A percentile compares a stretch with the other conserved stretches of the same genome.
phyloP scores from a whole-genome alignment of 768 basidiomycete genomes.

The Lentinula guzmanii region DNA sequence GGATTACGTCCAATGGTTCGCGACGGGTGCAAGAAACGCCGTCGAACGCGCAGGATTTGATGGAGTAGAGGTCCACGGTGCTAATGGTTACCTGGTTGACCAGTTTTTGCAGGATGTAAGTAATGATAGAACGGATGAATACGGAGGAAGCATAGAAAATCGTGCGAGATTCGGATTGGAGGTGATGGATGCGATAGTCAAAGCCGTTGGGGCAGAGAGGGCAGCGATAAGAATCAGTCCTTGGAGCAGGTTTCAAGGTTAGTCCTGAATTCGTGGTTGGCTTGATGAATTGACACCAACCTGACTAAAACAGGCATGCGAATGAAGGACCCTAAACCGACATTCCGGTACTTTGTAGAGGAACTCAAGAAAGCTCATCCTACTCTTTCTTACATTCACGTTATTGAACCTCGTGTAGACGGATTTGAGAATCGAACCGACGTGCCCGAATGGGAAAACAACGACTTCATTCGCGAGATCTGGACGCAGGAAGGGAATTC shows the following conservation, averaged over 20 bases:
- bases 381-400: constrained; percentile 39
- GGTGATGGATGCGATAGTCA: constrained; percentile 36
- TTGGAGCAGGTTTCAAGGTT: constrained; percentile 13
- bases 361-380: constrained; percentile 23
- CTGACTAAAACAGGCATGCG: constrained; percentile 25
- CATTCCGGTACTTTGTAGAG: constrained; percentile 35
- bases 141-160: constrained; percentile 50
- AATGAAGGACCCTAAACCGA: constrained; percentile 39
- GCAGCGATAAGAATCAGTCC: constrained; percentile 38
- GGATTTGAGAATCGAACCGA: constrained; percentile 2
- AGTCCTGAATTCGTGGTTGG: no score
- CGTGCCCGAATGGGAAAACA: constrained; percentile 6
- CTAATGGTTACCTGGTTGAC: constrained; percentile 33
- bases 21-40: constrained; percentile 37
- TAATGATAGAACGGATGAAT: constrained; percentile 49
- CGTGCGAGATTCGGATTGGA: constrained; percentile 43
- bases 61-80: constrained; percentile 39
- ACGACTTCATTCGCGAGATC: constrained; percentile 17
- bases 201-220: constrained; percentile 37
- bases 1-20: constrained; percentile 34
- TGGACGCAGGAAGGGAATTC: constrained; percentile 14
- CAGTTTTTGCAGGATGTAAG: constrained; percentile 38
- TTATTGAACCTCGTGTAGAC: constrained; percentile 25
- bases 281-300: no score
- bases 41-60: constrained; percentile 48